Evolutionary conservation across 139 green algal genomes (phyloP).

Genomic region (Volvox reticuliferus): DNA sequence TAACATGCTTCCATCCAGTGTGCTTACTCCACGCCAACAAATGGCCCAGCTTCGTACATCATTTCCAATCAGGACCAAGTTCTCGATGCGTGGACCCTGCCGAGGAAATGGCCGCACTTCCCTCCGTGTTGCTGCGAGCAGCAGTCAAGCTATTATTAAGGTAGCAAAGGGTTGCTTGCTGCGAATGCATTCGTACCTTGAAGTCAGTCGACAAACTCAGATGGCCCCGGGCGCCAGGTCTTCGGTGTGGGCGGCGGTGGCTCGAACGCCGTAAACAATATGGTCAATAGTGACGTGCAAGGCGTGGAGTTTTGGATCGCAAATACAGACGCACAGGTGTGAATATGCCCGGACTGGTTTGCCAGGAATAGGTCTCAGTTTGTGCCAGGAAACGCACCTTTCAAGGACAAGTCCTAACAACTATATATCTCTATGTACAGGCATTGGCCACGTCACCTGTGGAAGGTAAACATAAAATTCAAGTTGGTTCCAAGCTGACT

Average conservation of each 20-base stretch:
- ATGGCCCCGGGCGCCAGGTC: constrained; percentile 70
- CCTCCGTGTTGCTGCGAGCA: background rate
- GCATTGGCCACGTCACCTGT: constrained; percentile 84
- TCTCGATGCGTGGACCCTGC: background rate
- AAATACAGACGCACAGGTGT: constrained; percentile 95
- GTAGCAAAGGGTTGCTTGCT: background rate
- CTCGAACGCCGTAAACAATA: constrained; percentile 96
- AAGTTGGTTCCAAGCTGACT: constrained; percentile 93
- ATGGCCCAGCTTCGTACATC: background rate
- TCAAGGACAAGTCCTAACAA: background rate
- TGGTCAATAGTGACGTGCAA: constrained; percentile 78
- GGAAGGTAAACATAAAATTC: constrained; percentile 71
- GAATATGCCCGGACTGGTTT: background rate
- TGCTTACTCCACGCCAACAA: background rate
- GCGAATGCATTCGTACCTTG: background rate
- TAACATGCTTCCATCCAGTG: background rate
- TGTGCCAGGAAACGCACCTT: no score
- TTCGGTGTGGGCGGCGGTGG: constrained; percentile 95
- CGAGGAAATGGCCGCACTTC: constrained; percentile 9
- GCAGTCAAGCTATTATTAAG: constrained; percentile 38
- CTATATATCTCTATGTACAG: constrained; percentile 50
- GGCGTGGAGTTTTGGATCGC: constrained; percentile 96
- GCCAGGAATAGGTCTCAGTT: no score
- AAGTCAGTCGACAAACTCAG: background rate
- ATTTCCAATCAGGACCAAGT: background rate